Percentiles rank a stretch among this genome's conserved stretches.
These are phyloP conservation scores for Murraya koenigii DNA, from an alignment of 345 rosid genomes.

Conservation along the genomic window DNA sequence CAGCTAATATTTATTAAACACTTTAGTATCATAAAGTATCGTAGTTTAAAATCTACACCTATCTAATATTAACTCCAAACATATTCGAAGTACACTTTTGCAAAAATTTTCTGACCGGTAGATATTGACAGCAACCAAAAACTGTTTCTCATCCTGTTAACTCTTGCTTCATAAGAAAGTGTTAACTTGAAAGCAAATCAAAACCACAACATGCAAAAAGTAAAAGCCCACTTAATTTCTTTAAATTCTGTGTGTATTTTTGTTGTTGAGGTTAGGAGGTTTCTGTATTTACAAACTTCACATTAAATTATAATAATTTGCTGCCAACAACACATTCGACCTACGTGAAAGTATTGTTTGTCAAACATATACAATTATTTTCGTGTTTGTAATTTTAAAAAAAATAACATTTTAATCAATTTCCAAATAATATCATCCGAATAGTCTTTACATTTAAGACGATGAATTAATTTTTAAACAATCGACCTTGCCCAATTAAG, in stretches of 20 bases:
- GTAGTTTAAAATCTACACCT: too few species aligned
- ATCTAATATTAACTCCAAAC: too few species aligned
- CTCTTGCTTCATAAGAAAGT: conserved; percentile 9
- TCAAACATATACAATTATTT: background rate
- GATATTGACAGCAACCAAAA: conserved; percentile 16
- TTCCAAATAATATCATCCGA: background rate
- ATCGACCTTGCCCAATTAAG: too few species aligned
- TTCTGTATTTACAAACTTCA: background rate
- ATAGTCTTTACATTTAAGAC: background rate
- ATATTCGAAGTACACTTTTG: too few species aligned
- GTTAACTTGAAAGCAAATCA: conserved; percentile 8
- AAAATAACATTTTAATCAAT: background rate
- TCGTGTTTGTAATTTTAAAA: background rate
- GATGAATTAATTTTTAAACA: too few species aligned
- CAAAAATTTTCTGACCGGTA: conserved; percentile 5
- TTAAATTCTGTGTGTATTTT: background rate
- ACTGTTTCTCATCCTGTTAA: background rate
- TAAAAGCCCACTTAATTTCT: background rate
- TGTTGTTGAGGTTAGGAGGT: conserved; percentile 20
- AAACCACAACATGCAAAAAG: background rate
- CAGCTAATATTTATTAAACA: too few species aligned
- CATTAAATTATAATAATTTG: background rate
- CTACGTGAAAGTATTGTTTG: background rate
- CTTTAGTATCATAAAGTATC: too few species aligned
- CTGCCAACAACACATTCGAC: background rate